These are phyloP conservation scores for Lepidium campestre DNA, from an alignment of 441 rosid genomes.

Conservation along the genomic window DNA sequence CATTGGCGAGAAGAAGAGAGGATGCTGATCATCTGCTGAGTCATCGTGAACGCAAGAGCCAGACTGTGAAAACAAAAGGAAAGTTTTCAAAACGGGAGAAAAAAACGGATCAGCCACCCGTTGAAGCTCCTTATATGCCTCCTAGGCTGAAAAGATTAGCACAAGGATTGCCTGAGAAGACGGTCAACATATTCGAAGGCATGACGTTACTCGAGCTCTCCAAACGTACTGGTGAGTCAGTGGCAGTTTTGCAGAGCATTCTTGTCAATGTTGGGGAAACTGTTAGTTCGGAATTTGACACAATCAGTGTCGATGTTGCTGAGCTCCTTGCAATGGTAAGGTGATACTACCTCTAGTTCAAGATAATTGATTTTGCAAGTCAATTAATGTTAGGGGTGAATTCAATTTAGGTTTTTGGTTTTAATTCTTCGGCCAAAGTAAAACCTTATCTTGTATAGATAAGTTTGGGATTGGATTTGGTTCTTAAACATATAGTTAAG, in stretches of 20 bases:
- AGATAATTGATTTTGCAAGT: not conserved
- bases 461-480: not conserved
- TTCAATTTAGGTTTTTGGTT: not conserved
- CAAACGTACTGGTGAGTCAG: slow-evolving; percentile 56
- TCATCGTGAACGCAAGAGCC: slow-evolving; percentile 36
- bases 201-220: slow-evolving; percentile 77
- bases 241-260: slow-evolving; percentile 58
- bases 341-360: slow-evolving; percentile 3
- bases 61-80: slow-evolving; percentile 33
- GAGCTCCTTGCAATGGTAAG: slow-evolving; percentile 87
- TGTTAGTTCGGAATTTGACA: slow-evolving; percentile 65
- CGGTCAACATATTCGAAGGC: slow-evolving; percentile 76
- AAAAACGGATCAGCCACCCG: slow-evolving; percentile 33
- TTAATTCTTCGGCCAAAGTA: not conserved
- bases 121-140: slow-evolving; percentile 74
- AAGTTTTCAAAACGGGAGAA: slow-evolving; percentile 57
- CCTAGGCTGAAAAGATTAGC: slow-evolving; percentile 46
- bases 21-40: slow-evolving; percentile 43
- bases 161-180: slow-evolving; percentile 53
- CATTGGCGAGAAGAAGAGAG: slow-evolving; percentile 40
- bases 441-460: not conserved
- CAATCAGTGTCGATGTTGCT: slow-evolving; percentile 74
- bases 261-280: slow-evolving; percentile 81
- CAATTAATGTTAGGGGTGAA: not conserved
- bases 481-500: not conserved